A percentile compares a stretch with the other conserved stretches of the same genome.
Conservation (phyloP, 768 basidiomycete species). For the Hygrocybe punicea region DNA sequence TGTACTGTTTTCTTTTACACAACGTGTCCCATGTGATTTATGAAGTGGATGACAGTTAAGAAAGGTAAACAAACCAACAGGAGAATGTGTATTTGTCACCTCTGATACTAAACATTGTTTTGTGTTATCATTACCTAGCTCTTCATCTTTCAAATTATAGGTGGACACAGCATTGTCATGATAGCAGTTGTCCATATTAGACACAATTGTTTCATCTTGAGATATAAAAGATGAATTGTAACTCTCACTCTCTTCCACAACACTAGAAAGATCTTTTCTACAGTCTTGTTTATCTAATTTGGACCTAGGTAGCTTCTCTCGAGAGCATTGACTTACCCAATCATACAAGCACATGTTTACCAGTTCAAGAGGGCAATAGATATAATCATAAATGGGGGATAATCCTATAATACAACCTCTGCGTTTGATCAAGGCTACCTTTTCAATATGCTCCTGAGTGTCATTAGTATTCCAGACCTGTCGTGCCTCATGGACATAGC, state of each 20-base stretch:
- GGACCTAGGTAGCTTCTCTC: slow-evolving; percentile 7
- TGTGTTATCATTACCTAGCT: too few species aligned
- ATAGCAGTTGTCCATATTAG: too few species aligned
- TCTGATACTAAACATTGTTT: too few species aligned
- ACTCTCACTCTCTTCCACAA: not conserved
- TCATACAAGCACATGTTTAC: slow-evolving; percentile 28
- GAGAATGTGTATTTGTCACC: slow-evolving; percentile 26
- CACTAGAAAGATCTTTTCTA: too few species aligned
- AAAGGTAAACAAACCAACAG: slow-evolving; percentile 19
- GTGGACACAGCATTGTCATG: too few species aligned
- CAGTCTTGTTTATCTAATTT: not conserved
- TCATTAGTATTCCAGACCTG: slow-evolving; percentile 9
- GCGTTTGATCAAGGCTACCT: slow-evolving; percentile 18
- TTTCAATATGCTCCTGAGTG: slow-evolving; percentile 12
- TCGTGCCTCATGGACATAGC: slow-evolving; percentile 16
- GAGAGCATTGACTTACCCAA: slow-evolving; percentile 17
- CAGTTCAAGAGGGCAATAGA: slow-evolving; percentile 19
- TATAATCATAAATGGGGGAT: slow-evolving; percentile 26
- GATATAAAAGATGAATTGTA: not conserved
- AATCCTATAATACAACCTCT: slow-evolving; percentile 15
- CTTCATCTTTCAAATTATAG: too few species aligned
- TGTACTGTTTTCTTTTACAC: not conserved
- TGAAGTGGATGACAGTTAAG: slow-evolving; percentile 10
- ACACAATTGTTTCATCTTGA: slow-evolving; percentile 20
- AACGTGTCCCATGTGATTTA: not conserved